phyloP scores from a whole-genome alignment of 2,329 filamentous ascomycete species.

The Ceratocystis albifundus region DNA sequence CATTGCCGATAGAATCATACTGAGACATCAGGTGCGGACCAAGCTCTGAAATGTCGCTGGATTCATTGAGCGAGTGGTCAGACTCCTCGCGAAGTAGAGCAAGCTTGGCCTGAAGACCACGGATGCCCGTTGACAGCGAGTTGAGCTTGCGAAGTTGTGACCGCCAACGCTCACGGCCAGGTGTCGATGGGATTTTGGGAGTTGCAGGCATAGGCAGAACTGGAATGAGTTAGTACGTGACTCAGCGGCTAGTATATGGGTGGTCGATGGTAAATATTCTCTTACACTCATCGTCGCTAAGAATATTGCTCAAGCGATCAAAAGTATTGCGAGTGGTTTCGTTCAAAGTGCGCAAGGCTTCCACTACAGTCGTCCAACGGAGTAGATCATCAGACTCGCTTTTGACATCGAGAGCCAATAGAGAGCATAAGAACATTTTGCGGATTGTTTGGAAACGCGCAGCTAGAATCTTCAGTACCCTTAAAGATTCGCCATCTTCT shows the following conservation, averaged over 20 bases:
- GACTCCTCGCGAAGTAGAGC: constrained; percentile 85
- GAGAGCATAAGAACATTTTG: constrained; percentile 76
- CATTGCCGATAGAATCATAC: constrained; percentile 87
- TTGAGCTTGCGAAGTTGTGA: constrained; percentile 81
- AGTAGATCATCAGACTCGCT: constrained; percentile 65
- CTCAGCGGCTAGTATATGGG: constrained; percentile 1
- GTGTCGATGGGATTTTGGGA: constrained; percentile 51
- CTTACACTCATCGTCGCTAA: constrained; percentile 71
- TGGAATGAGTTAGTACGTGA: constrained; percentile 27
- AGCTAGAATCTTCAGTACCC: constrained; percentile 68
- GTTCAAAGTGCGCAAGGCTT: constrained; percentile 59
- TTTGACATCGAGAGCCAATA: constrained; percentile 74
- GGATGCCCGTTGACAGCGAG: constrained; percentile 78
- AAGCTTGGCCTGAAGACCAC: constrained; percentile 87
- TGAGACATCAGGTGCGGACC: constrained; percentile 71
- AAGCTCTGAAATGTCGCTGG: constrained; percentile 60
- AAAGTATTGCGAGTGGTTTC: constrained; percentile 50
- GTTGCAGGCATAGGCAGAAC: constrained; percentile 45
- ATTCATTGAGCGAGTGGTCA: constrained; percentile 62
- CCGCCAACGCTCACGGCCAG: constrained; percentile 71
- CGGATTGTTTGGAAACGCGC: constrained; percentile 69
- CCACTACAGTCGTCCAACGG: constrained; percentile 66
- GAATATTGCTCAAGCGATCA: constrained; percentile 53
- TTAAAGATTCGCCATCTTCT: constrained; percentile 69
- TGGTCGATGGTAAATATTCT: constrained; percentile 22